A percentile compares a stretch with the other conserved stretches of the same genome.
phyloP scores from a whole-genome alignment of 768 basidiomycete species.

The Pleurotus tuoliensis region DNA sequence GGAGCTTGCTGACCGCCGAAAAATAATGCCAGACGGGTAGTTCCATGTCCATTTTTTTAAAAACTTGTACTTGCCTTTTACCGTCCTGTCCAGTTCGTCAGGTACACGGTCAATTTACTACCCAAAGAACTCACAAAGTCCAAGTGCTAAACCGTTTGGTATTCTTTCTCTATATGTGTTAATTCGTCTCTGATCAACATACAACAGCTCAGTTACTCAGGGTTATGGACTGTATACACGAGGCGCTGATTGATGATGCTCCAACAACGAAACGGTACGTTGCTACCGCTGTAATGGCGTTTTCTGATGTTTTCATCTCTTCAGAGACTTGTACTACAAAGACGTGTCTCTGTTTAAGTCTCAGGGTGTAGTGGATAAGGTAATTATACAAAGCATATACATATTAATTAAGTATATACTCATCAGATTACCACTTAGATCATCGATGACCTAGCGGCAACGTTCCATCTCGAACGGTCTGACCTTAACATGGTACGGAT shows the following conservation, averaged over 20 bases:
- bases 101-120: conserved; percentile 7
- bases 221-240: conserved; percentile 66
- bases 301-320: background rate
- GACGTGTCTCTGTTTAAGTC: conserved; percentile 75
- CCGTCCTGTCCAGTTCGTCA: conserved; percentile 3
- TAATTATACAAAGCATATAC: conserved; percentile 23
- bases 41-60: background rate
- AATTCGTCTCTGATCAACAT: background rate
- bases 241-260: conserved; percentile 49
- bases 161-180: conserved; percentile 15
- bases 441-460: conserved; percentile 87
- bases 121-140: conserved; percentile 26
- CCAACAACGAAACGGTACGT: conserved; percentile 63
- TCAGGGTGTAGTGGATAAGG: conserved; percentile 78
- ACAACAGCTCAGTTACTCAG: conserved; percentile 62
- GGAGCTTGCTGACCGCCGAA: conserved; percentile 11
- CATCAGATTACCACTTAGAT: conserved; percentile 42
- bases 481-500: conserved; percentile 74
- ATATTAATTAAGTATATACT: background rate
- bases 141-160: conserved; percentile 38
- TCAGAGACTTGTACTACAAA: conserved; percentile 85
- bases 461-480: conserved; percentile 65
- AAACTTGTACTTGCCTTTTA: background rate
- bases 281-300: background rate
- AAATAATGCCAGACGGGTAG: conserved; percentile 8